phyloP scores from a whole-genome alignment of 176 grass and related monocot genomes.

The Carex scoparia region DNA sequence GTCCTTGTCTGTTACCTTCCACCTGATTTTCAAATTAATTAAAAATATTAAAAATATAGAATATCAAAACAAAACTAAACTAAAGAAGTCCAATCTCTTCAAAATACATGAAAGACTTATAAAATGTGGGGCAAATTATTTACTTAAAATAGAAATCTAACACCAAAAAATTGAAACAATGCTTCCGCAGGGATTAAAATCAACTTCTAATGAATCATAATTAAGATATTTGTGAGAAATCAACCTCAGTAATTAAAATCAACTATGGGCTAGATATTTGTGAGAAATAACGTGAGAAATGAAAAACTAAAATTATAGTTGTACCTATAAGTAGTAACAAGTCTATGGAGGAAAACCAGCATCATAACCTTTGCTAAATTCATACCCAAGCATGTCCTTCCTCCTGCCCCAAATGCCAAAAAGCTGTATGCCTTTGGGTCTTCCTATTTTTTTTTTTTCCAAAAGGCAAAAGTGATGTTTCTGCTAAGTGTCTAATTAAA shows the following conservation, averaged over 20 bases:
- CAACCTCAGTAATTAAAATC: too few species aligned
- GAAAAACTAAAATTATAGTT: neutral
- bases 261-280: neutral
- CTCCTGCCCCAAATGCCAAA: slow-evolving; percentile 75
- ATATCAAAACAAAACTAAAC: neutral
- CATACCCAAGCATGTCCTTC: slow-evolving; percentile 75
- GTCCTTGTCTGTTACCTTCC: slow-evolving; percentile 63
- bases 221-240: neutral
- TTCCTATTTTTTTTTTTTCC: slow-evolving; percentile 34
- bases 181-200: neutral
- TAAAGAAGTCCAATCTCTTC: neutral
- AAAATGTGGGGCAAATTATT: neutral
- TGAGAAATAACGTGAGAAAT: neutral
- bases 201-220: neutral
- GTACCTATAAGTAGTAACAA: slow-evolving; percentile 71
- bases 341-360: slow-evolving; percentile 74
- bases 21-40: slow-evolving; percentile 28
- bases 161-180: neutral
- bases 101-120: too few species aligned
- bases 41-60: neutral
- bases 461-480: neutral
- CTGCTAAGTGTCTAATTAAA: neutral
- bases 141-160: neutral
- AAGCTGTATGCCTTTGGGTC: slow-evolving; percentile 55
- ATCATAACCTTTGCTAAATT: slow-evolving; percentile 90